Evolutionary conservation across 2,329 filamentous ascomycete genomes (phyloP), one percentile per base, ranked within the genome.

Genomic region (Alternaria conjuncta): DNA sequence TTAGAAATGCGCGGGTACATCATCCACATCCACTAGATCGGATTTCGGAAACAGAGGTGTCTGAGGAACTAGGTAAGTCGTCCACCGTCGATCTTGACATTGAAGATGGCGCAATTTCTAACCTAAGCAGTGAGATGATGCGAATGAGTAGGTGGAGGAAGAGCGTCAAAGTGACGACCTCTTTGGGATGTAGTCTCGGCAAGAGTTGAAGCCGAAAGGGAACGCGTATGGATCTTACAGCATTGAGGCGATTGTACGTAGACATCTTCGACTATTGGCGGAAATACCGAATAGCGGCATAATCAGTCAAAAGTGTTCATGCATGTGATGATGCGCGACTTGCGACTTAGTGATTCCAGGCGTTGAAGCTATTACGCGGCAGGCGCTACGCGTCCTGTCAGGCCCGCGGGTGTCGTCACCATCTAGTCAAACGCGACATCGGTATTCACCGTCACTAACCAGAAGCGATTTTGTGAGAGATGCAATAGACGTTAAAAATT

Each of bases 321-420:
- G 49, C 49, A 53, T 21, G 20, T 53, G 49, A 41, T 15, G 28
- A 53, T 36, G 28, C 15, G 30, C 49, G 21, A 28, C 49, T 36
- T 23, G 32, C 20, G 49, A 53, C 30, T 53, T 36, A 18, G 49
- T 53, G 49, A 41, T 23, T 51, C 28, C 28, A 32, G 18, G 28
- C 49, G 20, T n/a, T 36, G 18, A 32, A 51, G 32, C 49, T 51
- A 51, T 32, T 36, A 51, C 47, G 47, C 49, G 49, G 49, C 49
- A 36, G 32, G 20, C 28, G 21, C 49, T 20, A 20, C 49, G 49
- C 49, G 49, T 51, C 49, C 49, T 36, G 49, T 23, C 32, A 36
- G 28, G 43, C 18, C 43, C 11, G n/a, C 43, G 10, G 43, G 49
- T 36, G 32, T 44, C 32, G 36, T 55, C 53, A 44, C 53, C 53